A percentile compares a stretch with the other conserved stretches of the same genome.
phyloP scores from a whole-genome alignment of 495 filamentous ascomycete genomes.

The Penicillium angulare region DNA sequence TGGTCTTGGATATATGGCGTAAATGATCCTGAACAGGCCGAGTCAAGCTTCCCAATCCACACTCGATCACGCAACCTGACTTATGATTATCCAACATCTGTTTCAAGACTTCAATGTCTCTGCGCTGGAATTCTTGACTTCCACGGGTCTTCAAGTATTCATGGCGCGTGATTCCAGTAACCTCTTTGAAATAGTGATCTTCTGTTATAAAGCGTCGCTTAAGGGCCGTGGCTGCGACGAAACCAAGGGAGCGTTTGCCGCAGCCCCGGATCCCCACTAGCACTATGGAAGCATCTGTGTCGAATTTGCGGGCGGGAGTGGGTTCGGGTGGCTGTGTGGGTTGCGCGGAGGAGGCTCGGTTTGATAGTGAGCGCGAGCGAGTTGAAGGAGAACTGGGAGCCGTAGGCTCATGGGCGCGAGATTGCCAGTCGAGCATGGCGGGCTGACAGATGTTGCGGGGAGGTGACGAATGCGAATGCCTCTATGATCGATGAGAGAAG shows the following conservation, averaged over 20 bases:
- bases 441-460: neutral
- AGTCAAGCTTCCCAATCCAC: slow-evolving; percentile 59
- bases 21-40: slow-evolving; percentile 57
- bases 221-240: slow-evolving; percentile 74
- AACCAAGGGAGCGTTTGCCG: slow-evolving; percentile 75
- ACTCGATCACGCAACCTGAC: slow-evolving; percentile 69
- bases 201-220: slow-evolving; percentile 72
- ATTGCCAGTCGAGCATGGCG: slow-evolving; percentile 14
- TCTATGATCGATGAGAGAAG: neutral
- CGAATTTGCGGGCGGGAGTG: slow-evolving; percentile 51
- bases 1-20: slow-evolving; percentile 55
- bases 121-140: slow-evolving; percentile 61
- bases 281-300: slow-evolving; percentile 67
- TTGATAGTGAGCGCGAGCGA: neutral
- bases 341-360: slow-evolving; percentile 1
- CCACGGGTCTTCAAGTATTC: slow-evolving; percentile 63
- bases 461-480: neutral
- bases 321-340: slow-evolving; percentile 43
- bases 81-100: slow-evolving; percentile 64
- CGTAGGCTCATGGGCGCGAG: slow-evolving; percentile 7
- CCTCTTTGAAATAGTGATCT: slow-evolving; percentile 71
- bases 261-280: slow-evolving; percentile 74
- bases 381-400: slow-evolving; percentile 1
- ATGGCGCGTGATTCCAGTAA: slow-evolving; percentile 62
- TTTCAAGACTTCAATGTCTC: slow-evolving; percentile 64